Evolutionary conservation across 1,284 basidiomycete species (phyloP).

Genomic region (Papiliotrema flavescens): DNA sequence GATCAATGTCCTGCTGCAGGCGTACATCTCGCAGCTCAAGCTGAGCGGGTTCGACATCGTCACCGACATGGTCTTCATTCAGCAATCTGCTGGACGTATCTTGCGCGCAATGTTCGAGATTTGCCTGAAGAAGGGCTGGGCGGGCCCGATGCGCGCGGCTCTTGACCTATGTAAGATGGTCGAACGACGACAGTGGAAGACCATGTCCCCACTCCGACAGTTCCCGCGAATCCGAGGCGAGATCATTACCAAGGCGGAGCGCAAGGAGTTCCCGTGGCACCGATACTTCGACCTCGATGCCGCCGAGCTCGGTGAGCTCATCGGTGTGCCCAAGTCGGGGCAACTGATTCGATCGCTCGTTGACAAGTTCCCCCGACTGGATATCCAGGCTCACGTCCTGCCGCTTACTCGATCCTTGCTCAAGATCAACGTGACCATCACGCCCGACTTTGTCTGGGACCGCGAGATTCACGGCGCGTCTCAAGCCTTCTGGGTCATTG

Average conservation of each 20-base stretch:
- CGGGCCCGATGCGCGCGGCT: constrained; percentile 82
- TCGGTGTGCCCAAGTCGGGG: constrained; percentile 89
- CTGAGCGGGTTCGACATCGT: constrained; percentile 95
- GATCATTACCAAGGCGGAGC: constrained; percentile 87
- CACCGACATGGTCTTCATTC: constrained; percentile 97
- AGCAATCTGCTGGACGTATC: constrained; percentile 88
- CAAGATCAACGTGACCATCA: constrained; percentile 83
- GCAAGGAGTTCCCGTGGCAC: constrained; percentile 98
- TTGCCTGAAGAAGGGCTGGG: constrained; percentile 97
- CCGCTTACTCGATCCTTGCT: constrained; percentile 86
- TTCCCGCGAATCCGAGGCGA: constrained; percentile 69
- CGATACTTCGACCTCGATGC: constrained; percentile 88
- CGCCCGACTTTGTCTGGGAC: constrained; percentile 96
- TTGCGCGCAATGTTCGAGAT: constrained; percentile 97
- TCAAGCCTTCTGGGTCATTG: constrained; percentile 87
- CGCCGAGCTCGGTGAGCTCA: constrained; percentile 86
- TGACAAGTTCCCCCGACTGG: constrained; percentile 92
- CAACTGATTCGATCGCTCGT: constrained; percentile 90
- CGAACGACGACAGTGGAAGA: constrained; percentile 90
- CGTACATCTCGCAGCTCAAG: constrained; percentile 92
- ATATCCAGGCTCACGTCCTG: constrained; percentile 88
- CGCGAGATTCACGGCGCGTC: constrained; percentile 85
- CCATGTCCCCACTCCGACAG: constrained; percentile 95
- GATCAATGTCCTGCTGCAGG: constrained; percentile 93
- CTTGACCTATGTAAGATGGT: constrained; percentile 98